These are phyloP conservation scores for Dactylis glomerata DNA, from an alignment of 176 grass and related monocot genomes.

Conservation along the genomic window DNA sequence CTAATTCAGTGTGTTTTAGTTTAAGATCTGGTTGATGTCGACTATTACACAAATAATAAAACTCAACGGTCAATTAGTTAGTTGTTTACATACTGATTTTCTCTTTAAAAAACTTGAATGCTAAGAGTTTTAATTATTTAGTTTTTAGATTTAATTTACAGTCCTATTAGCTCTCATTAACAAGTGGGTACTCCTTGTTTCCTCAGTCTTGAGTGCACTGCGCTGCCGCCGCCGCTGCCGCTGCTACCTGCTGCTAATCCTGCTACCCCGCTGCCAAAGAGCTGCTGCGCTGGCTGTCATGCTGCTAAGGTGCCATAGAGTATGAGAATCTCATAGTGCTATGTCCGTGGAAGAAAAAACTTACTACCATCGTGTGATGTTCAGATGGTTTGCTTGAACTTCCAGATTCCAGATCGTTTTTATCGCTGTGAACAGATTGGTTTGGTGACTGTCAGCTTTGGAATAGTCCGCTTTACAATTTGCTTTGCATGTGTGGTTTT, in stretches of 20 bases:
- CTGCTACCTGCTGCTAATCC: conserved; percentile 44
- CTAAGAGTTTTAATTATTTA: background rate
- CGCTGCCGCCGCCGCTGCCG: conserved; percentile 29
- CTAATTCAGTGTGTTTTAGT: background rate
- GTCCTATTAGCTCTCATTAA: conserved; percentile 40
- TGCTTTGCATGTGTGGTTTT: conserved; percentile 5
- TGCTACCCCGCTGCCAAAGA: conserved; percentile 51
- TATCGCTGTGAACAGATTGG: too few relatives aligned
- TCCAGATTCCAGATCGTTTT: too few relatives aligned
- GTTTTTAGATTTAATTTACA: conserved; percentile 17
- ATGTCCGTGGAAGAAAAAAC: conserved; percentile 23
- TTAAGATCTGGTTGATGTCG: background rate
- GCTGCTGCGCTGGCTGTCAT: conserved; percentile 45
- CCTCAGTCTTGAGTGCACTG: conserved; percentile 42
- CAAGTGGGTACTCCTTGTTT: conserved; percentile 52
- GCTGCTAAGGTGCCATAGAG: conserved; percentile 47
- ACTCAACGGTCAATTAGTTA: background rate
- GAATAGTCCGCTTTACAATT: background rate
- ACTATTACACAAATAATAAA: background rate
- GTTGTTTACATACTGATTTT: background rate
- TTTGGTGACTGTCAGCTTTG: background rate
- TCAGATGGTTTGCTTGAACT: conserved; percentile 19
- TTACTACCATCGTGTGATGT: conserved; percentile 14
- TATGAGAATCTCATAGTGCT: conserved; percentile 26
- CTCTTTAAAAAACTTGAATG: background rate